Evolutionary conservation across 1,284 basidiomycete genomes (phyloP), one percentile per base, ranked within the genome.

Genomic region (Ceratobasidium sp.): DNA sequence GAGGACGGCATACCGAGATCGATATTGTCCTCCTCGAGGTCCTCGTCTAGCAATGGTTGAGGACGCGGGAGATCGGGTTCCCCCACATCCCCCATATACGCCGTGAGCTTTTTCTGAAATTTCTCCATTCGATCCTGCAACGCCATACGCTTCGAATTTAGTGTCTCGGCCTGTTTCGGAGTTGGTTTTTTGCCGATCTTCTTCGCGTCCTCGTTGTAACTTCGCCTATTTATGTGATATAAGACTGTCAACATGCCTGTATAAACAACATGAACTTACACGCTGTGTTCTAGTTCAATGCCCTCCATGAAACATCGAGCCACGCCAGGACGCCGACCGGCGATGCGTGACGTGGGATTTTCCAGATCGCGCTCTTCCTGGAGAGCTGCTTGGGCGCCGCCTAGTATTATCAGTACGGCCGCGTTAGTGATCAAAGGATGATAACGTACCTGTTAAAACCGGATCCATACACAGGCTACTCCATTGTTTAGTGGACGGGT

Each of bases 1-100:
- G 38, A 62, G 26, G 61, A 62, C 12, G 61, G 61, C 61, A 62
- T 62, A 20, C 61, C 61, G 20, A 62, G 20, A 23, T 57, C 54
- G 12, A 20, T 10, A 10, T 23, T n/a, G n/a, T 15, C 54, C n/a
- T 23, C 54, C 28, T 57, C 54, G n/a, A 28, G n/a, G 28, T 57
- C 54, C 54, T 57, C 54, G n/a, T 57, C 54, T 10, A 23, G 28
- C 10, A 57, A 57, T 15, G 10, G 9, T 10, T 23, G n/a, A 10
- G 20, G 10, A 23, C 54, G 54, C 33, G 33, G 33, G 33, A 33
- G 33, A 33, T 33, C 33, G 33, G 33, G 33, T 33, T 33, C 33
- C 33, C 33, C 33, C 33, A 33, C 33, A 33, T 33, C 33, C 33
- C 33, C 33, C 33, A 33, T 33, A 33, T 33, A 33, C 33, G 33